phyloP scores from a whole-genome alignment of 2,329 filamentous ascomycete genomes.

The Talaromyces amestolkiae region DNA sequence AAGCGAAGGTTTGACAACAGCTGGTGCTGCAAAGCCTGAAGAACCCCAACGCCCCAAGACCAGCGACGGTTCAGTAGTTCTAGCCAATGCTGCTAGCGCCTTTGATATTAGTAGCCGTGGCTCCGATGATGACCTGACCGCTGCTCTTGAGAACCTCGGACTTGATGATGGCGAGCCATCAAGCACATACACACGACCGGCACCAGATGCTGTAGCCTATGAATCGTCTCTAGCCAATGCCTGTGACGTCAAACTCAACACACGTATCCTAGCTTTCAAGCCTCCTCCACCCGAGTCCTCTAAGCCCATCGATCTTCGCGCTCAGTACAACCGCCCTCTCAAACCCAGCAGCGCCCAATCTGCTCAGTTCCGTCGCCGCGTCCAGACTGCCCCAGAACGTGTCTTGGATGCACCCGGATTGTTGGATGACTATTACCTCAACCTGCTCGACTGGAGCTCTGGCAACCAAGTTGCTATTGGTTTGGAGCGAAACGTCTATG shows the following conservation, averaged over 20 bases:
- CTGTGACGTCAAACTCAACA: constrained; percentile 89
- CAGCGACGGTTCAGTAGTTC: constrained; percentile 69
- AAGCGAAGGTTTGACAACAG: constrained; percentile 82
- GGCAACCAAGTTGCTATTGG: constrained; percentile 98
- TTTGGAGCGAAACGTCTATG: constrained; percentile 93
- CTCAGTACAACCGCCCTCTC: constrained; percentile 96
- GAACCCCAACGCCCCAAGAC: constrained; percentile 73
- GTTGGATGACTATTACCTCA: constrained; percentile 98
- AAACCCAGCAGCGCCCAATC: constrained; percentile 71
- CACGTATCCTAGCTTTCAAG: constrained; percentile 97
- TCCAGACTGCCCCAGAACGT: constrained; percentile 91
- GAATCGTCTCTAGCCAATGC: constrained; percentile 86
- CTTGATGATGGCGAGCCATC: constrained; percentile 69
- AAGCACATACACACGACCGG: constrained; percentile 69
- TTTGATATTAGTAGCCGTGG: constrained; percentile 62
- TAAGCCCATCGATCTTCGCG: constrained; percentile 94
- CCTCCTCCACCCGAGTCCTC: constrained; percentile 96
- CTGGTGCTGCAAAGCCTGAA: constrained; percentile 80
- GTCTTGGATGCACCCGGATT: constrained; percentile 94
- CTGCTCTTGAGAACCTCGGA: constrained; percentile 75
- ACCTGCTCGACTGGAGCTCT: constrained; percentile 96
- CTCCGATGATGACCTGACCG: constrained; percentile 70
- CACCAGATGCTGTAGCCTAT: constrained; percentile 85
- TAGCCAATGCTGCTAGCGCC: constrained; percentile 69
- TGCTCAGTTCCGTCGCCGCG: constrained; percentile 84